Conservation (phyloP, 306 rosid species). For the Cucumis cinereus region DNA sequence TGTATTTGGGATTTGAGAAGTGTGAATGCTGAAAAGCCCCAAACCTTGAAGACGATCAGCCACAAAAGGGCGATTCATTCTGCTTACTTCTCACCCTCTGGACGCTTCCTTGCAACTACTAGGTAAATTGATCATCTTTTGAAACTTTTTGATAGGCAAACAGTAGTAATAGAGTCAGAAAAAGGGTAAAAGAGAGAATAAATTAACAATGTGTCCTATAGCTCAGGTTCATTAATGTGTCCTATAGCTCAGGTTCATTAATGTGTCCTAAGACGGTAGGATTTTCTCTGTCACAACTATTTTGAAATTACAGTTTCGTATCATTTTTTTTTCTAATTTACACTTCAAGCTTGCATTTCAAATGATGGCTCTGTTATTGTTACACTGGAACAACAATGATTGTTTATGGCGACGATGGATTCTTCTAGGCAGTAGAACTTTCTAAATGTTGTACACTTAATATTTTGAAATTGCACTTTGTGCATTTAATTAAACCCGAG, state of each 20-base stretch:
- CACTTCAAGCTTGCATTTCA: too few relatives aligned
- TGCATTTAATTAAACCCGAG: background rate
- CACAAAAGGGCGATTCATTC: constrained; percentile 65
- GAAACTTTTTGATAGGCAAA: background rate
- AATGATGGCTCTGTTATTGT: too few relatives aligned
- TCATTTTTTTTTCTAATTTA: too few relatives aligned
- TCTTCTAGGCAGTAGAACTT: background rate
- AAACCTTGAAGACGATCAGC: constrained; percentile 32
- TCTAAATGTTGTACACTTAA: background rate
- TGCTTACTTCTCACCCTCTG: constrained; percentile 88
- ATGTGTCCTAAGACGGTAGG: too few relatives aligned
- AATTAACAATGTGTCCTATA: background rate
- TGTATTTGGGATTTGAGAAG: constrained; percentile 91
- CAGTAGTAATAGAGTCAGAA: background rate
- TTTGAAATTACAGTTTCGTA: too few relatives aligned
- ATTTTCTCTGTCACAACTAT: too few relatives aligned
- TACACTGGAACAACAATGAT: too few relatives aligned
- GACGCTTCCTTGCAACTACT: constrained; percentile 61
- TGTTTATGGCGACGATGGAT: background rate
- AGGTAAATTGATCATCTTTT: constrained; percentile 29
- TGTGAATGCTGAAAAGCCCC: constrained; percentile 20
- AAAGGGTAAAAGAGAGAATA: background rate
- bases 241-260: background rate
- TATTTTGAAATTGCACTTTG: background rate
- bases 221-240: background rate